Evolutionary conservation across 192 early-diverging fungal species (phyloP), one percentile per base, ranked within the genome.

Genomic region (Mortierella alpina): DNA sequence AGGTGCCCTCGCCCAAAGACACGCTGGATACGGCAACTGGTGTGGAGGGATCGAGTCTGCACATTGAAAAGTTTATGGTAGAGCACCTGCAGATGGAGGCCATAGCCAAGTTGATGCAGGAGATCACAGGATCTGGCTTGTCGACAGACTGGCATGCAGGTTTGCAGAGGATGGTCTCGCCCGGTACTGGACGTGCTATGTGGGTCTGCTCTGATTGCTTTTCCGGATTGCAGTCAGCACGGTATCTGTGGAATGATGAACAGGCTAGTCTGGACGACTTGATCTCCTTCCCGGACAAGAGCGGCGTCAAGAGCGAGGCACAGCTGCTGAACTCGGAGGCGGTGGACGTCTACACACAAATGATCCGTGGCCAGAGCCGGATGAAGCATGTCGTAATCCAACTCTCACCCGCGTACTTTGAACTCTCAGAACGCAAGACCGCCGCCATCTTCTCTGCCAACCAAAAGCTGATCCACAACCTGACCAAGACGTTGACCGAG

Each of bases 161-260:
- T 14, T 41, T 80, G 11, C 70, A 72, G 20, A 80, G 59, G 66
- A 68, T 80, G 8, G 48, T 61, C 12, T 66, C 70, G 5, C 77
- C 77, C 45, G 69, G 57, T 18, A 55, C 69, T 12, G 77, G 77
- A 31, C 51, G 65, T 7, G 9, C 18, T 23, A 61, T 80, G 69
- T 80, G 77, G 77, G 64, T 67, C 53, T 80, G 77, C 13, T 59
- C 72, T 4, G 61, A 72, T 12, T 80, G 77, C 59, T 72, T 68
- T 41, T 39, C 39, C 0, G 65, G 59, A 4, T 50, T 80, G 22
- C 63, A 72, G 22, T 53, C 58, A 7, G 77, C 69, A 1, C 41
- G 55, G 10, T 68, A 67, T 40, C 57, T 45, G n/a, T 68, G 66
- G 74, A 60, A 72, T 15, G 77, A 80, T 12, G 70, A 72, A n/a